Percentiles rank a stretch among this genome's conserved stretches.
Conservation (phyloP, 108 stramenopile genomes). For the Fragilaria crotonensis region DNA sequence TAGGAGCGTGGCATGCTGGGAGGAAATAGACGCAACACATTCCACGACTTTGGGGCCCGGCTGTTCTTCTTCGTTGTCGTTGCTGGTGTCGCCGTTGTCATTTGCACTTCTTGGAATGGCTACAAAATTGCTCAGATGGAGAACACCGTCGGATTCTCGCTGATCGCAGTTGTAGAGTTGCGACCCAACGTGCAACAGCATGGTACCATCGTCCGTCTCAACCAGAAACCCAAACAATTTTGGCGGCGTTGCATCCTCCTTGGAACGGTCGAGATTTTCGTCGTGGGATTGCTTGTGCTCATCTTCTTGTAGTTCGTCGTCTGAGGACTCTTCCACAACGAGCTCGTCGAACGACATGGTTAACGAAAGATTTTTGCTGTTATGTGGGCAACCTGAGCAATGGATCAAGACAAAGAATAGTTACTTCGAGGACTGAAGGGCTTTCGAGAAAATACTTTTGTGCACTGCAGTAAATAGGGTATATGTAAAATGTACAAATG, state of each 20-base stretch:
- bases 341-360: conserved; percentile 7
- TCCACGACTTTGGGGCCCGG: conserved; percentile 63
- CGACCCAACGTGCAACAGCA: conserved; percentile 72
- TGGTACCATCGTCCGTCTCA: conserved; percentile 84
- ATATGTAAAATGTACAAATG: too few species aligned
- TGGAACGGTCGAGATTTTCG: conserved; percentile 30
- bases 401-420: too few species aligned
- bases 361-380: too few species aligned
- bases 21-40: conserved; percentile 56
- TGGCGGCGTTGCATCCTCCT: conserved; percentile 19
- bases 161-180: conserved; percentile 77
- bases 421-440: too few species aligned
- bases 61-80: conserved; percentile 12
- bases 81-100: conserved; percentile 29
- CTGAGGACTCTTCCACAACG: conserved; percentile 23
- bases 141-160: conserved; percentile 33
- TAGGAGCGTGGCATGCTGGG: conserved; percentile 51
- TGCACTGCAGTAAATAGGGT: too few species aligned
- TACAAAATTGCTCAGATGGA: conserved; percentile 65
- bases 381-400: too few species aligned
- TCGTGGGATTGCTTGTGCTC: conserved; percentile 6
- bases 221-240: conserved; percentile 76
- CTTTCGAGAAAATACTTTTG: too few species aligned
- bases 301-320: conserved; percentile 7
- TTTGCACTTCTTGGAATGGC: conserved; percentile 20